Base-by-base conservation (phyloP, 2,329 filamentous ascomycete species). In the Emericellopsis atlantica region DNA sequence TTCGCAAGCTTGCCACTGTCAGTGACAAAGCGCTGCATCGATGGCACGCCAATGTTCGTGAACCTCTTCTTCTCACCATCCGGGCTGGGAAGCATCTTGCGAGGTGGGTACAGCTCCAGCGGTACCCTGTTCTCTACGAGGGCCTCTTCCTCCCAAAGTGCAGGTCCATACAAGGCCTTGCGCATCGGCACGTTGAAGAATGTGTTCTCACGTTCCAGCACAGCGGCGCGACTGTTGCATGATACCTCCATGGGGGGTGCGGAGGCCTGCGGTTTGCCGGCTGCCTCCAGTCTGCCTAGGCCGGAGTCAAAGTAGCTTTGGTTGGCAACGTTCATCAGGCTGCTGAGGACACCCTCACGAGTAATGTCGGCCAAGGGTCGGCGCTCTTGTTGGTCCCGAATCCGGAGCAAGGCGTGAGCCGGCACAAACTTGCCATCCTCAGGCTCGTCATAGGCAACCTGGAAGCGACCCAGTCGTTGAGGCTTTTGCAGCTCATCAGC, bases 1-100 rank as follows among this genome's bases (percentile, higher is more conserved):
- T 88, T 87, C 37, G 88, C 89, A 45, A 98, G 76, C 66, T 98
- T 98, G 55, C 92, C 92, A 40, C 88, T 95, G 62, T 96, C 92
- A 2, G 90, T 96, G 44, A 98, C 92, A 55, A 98, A 98, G 50
- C 89, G 87, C 39, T 80, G 83, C 92, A 98, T 98, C 10, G 89
- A 95, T 1, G 92, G 92, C 29, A 95, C 89, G 39, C 81, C 75
- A 47, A 98, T 93, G 57, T 90, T 84, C 39, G 84, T 95, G 62
- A 89, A 96, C 21, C 84, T 78, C 48, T 80, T 76, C 67, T 87
- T 90, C 54, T 84, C 76, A 36, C 84, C 87, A 45, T 84, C 80
- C 1, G 92, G 89, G 31, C 72, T 65, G 3, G 92, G 89, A 2
- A 96, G 67, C 60, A 89, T 69, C 48, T 76, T 67, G 11, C 64